Evolutionary conservation across 345 rosid species (phyloP).

Genomic region (Cardamine chenopodiifolia): DNA sequence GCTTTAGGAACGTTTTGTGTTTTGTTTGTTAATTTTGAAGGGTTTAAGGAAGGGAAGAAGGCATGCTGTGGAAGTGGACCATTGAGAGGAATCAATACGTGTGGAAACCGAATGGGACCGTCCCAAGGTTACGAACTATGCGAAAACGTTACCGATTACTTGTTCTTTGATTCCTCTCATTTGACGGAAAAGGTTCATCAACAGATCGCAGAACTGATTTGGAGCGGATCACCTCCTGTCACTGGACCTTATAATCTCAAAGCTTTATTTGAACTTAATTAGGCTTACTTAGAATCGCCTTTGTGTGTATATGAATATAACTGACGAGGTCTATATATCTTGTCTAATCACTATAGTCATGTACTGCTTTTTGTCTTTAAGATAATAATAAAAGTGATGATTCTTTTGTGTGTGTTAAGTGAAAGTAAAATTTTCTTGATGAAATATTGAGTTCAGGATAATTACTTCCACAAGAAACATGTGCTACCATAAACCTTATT

Average conservation of each 20-base stretch:
- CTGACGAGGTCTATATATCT: no score
- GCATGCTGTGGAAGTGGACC: constrained; percentile 53
- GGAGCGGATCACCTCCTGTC: constrained; percentile 43
- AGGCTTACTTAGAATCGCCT: not conserved
- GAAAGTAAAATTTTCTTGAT: no score
- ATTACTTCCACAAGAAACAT: not conserved
- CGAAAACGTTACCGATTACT: constrained; percentile 36
- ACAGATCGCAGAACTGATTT: constrained; percentile 47
- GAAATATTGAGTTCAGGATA: no score
- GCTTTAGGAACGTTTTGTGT: not conserved
- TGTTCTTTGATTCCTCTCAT: constrained; percentile 51
- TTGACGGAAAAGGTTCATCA: constrained; percentile 41
- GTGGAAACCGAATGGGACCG: constrained; percentile 40
- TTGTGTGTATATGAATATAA: not conserved
- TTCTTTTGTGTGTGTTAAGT: no score
- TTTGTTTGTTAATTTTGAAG: constrained; percentile 24
- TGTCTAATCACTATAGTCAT: not conserved
- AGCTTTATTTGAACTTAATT: constrained; percentile 38
- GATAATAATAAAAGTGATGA: not conserved
- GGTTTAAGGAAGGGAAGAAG: constrained; percentile 40
- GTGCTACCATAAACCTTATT: not conserved
- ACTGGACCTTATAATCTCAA: constrained; percentile 51
- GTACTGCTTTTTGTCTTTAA: not conserved
- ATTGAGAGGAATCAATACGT: constrained; percentile 28
- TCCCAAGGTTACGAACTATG: constrained; percentile 35